A percentile compares a stretch with the other conserved stretches of the same genome.
Conservation (phyloP, 768 basidiomycete genomes). For the Asterophora parasitica region DNA sequence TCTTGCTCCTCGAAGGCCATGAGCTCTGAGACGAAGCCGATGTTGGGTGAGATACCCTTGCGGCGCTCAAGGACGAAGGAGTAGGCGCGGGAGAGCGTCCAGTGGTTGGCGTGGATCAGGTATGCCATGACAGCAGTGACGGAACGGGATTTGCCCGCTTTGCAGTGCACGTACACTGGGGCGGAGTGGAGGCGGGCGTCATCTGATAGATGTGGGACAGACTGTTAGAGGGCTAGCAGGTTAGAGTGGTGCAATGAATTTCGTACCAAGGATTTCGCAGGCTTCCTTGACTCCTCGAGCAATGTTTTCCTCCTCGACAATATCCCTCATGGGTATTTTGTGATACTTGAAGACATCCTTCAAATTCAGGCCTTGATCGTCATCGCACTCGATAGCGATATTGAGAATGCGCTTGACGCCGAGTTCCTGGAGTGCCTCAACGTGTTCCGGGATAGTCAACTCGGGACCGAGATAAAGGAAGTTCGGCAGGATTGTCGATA, state of each 20-base stretch:
- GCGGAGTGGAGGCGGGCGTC: slow-evolving; percentile 87
- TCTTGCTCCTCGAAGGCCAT: slow-evolving; percentile 96
- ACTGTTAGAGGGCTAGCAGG: neutral
- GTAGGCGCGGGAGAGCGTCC: slow-evolving; percentile 91
- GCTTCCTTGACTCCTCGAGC: slow-evolving; percentile 76
- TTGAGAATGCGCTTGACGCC: slow-evolving; percentile 89
- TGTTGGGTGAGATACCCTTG: slow-evolving; percentile 94
- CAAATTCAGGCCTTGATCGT: slow-evolving; percentile 69
- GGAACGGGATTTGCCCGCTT: slow-evolving; percentile 91
- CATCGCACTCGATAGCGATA: slow-evolving; percentile 85
- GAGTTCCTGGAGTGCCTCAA: slow-evolving; percentile 62
- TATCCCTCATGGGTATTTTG: slow-evolving; percentile 91
- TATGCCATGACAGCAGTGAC: slow-evolving; percentile 97
- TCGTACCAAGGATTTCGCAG: slow-evolving; percentile 82
- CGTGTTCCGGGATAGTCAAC: slow-evolving; percentile 67
- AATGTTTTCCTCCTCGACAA: slow-evolving; percentile 91
- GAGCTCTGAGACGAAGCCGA: slow-evolving; percentile 94
- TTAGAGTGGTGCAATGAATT: neutral
- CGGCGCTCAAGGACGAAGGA: slow-evolving; percentile 88
- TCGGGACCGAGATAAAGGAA: slow-evolving; percentile 94
- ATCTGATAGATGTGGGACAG: slow-evolving; percentile 43
- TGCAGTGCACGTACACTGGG: slow-evolving; percentile 93
- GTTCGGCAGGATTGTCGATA: slow-evolving; percentile 87
- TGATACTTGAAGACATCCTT: slow-evolving; percentile 72
- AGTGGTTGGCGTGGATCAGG: slow-evolving; percentile 95